Conservation (phyloP, 2,329 filamentous ascomycete species). For the Monosporascus sp. region DNA sequence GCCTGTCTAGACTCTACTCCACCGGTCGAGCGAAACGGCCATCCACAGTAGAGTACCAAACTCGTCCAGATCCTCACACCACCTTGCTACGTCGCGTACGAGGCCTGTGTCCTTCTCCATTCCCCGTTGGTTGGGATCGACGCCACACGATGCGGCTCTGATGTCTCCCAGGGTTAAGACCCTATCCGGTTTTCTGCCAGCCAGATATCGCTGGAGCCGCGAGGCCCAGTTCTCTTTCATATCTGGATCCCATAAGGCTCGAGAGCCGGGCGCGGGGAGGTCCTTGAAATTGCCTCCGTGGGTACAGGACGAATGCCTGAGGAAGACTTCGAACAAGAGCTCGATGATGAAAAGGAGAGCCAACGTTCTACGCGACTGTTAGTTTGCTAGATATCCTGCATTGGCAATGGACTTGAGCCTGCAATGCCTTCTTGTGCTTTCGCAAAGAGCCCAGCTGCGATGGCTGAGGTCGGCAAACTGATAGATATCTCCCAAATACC, state of each 20-base stretch:
- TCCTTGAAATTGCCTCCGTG: conserved; percentile 3
- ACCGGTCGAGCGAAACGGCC: conserved; percentile 23
- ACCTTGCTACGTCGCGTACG: conserved; percentile 12
- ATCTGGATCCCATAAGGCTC: conserved; percentile 17
- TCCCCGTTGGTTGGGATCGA: not conserved
- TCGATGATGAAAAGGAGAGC: conserved; percentile 12
- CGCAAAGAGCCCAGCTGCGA: no score
- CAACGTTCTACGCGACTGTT: not conserved
- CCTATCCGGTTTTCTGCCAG: not conserved
- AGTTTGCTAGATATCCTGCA: conserved; percentile 2
- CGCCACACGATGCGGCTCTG: not conserved
- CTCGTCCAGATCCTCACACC: conserved; percentile 22
- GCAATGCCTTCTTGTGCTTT: conserved; percentile 2
- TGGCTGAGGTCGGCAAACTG: no score
- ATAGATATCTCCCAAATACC: no score
- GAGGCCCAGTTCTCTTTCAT: conserved; percentile 11
- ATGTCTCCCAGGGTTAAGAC: conserved; percentile 8
- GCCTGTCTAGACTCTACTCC: not conserved
- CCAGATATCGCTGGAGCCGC: conserved; percentile 8
- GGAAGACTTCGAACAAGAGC: conserved; percentile 9
- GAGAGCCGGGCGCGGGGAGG: conserved; percentile 10
- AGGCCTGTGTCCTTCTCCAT: not conserved
- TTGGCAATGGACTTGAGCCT: not conserved
- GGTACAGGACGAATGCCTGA: conserved; percentile 1
- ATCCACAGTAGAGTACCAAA: conserved; percentile 24